Evolutionary conservation across 148 eudicot genomes (phyloP).

Genomic region (Amaranthus cruentus): DNA sequence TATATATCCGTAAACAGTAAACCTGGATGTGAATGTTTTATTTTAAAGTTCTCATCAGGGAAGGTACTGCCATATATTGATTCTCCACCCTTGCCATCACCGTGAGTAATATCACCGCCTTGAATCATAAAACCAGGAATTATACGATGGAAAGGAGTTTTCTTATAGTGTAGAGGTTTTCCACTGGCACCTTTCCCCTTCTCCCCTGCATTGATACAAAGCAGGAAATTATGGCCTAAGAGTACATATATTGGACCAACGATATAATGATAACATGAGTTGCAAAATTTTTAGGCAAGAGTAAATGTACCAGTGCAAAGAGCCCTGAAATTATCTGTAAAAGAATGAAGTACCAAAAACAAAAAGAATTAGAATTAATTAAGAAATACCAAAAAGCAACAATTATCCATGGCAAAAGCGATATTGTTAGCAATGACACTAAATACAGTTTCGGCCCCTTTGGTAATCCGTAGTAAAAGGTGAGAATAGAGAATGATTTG

Average conservation of each 20-base stretch:
- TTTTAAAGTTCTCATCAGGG: slow-evolving; percentile 75
- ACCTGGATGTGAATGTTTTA: slow-evolving; percentile 88
- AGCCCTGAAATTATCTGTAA: slow-evolving; percentile 89
- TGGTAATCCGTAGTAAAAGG: too few species aligned
- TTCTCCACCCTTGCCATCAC: slow-evolving; percentile 78
- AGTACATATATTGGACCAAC: neutral
- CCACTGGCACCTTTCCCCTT: slow-evolving; percentile 54
- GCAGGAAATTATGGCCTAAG: slow-evolving; percentile 2
- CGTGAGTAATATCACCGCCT: slow-evolving; percentile 77
- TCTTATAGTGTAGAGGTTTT: slow-evolving; percentile 72
- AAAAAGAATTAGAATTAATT: slow-evolving; percentile 6
- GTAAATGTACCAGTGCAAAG: slow-evolving; percentile 74
- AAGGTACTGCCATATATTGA: slow-evolving; percentile 77
- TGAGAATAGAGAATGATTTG: too few species aligned
- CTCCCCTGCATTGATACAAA: slow-evolving; percentile 49
- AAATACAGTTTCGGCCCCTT: neutral
- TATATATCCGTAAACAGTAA: neutral
- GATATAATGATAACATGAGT: neutral
- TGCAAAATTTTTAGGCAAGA: neutral
- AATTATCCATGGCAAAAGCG: slow-evolving; percentile 6
- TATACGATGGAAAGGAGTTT: slow-evolving; percentile 83
- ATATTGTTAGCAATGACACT: neutral
- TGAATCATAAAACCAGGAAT: slow-evolving; percentile 97
- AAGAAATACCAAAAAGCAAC: neutral
- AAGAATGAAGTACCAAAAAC: neutral